These are phyloP conservation scores for Alternaria arbusti DNA, from an alignment of 2,329 filamentous ascomycete genomes.

Conservation along the genomic window DNA sequence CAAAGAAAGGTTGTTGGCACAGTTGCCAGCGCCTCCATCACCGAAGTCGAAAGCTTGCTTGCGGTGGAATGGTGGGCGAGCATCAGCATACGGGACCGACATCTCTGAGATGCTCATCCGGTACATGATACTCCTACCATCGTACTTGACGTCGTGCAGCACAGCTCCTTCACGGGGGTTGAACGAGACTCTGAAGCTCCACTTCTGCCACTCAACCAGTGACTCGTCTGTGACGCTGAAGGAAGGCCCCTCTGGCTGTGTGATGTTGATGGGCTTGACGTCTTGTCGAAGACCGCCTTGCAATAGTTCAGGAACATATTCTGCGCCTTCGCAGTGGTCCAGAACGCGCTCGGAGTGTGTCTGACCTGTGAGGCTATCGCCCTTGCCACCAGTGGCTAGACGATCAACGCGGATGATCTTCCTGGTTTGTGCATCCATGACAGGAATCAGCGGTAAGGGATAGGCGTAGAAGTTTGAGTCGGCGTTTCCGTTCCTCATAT, in stretches of 20 bases:
- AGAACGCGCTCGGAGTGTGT: slow-evolving; percentile 48
- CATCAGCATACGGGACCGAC: slow-evolving; percentile 71
- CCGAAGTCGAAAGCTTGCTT: slow-evolving; percentile 78
- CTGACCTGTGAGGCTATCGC: slow-evolving; percentile 46
- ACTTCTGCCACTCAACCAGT: slow-evolving; percentile 57
- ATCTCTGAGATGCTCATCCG: slow-evolving; percentile 73
- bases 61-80: slow-evolving; percentile 67
- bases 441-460: slow-evolving; percentile 46
- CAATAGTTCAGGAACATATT: slow-evolving; percentile 57
- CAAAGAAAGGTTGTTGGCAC: slow-evolving; percentile 70
- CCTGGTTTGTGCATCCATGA: slow-evolving; percentile 45
- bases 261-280: slow-evolving; percentile 73
- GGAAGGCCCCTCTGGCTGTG: slow-evolving; percentile 72
- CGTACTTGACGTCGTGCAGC: slow-evolving; percentile 74
- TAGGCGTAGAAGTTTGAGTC: slow-evolving; percentile 52
- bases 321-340: slow-evolving; percentile 58
- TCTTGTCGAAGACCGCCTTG: slow-evolving; percentile 48
- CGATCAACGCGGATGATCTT: slow-evolving; percentile 46
- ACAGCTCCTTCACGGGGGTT: slow-evolving; percentile 65
- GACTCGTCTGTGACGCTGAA: slow-evolving; percentile 62
- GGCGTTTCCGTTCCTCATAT: slow-evolving; percentile 53
- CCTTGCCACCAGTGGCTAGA: slow-evolving; percentile 48
- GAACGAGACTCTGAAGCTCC: slow-evolving; percentile 50
- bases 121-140: slow-evolving; percentile 69
- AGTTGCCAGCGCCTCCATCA: slow-evolving; percentile 70